Evolutionary conservation across 1,284 basidiomycete genomes (phyloP), one percentile per base, ranked within the genome.

Genomic region (Neotropicomus parvogracilis): DNA sequence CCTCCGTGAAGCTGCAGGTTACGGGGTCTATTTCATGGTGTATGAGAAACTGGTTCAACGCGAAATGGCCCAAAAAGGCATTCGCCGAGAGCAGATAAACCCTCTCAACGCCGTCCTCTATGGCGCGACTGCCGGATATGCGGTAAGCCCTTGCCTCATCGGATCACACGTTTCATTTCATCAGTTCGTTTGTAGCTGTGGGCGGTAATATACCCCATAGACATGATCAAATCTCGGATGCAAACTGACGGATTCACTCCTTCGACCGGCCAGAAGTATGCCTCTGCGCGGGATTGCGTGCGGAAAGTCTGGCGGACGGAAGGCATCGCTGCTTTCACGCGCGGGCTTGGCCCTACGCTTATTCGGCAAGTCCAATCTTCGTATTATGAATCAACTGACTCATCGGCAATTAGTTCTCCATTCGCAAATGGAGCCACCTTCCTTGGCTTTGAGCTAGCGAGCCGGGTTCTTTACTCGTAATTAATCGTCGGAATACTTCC

Each of bases 371-470:
- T 74, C 17, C 41, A 46, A 35, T 35, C 17, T 21, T 21, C 2
- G 5, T 26, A 44, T 46, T 44, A 41, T 48, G 48, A 44, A 31
- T 46, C 56, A 31, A 49, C 45, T 19, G 2, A 39, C 49, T 66
- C 44, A 28, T 44, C 28, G 44, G 44, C 2, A 14, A 53, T 51
- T 52, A 91, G 88, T 56, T 90, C 87, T 9, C 89, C 89, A 3
- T 91, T 92, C 59, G 92, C 92, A 10, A 97, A 97, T 62, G 92
- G 91, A 29, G 90, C 90, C 3, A 97, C 92, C 0, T 95, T 95
- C 77, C 79, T 94, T 48, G 92, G 90, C 3, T 95, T 93, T 62
- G 92, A 95, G 73, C 75, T 95, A 69, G 90, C 90, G 28, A 91
- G 77, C 63, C 79, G 87, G 28, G 56, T 80, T 31, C 69, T 88